phyloP scores from a whole-genome alignment of 148 eudicot species.

The Cornus kousa region DNA sequence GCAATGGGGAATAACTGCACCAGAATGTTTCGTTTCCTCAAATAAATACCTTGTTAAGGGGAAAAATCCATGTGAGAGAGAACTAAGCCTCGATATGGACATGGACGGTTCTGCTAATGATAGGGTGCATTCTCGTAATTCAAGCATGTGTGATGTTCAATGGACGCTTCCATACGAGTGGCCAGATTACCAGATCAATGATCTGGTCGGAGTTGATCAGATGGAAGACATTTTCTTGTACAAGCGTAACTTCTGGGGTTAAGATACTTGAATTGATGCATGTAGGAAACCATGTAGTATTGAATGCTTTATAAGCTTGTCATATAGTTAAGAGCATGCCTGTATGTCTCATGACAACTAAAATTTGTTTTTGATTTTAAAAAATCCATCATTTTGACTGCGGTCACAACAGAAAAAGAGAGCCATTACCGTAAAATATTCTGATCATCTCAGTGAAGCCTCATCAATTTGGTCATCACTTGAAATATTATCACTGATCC shows the following conservation, averaged over 20 bases:
- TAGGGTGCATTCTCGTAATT: constrained; percentile 27
- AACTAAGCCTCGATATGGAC: constrained; percentile 29
- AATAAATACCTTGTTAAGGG: constrained; percentile 25
- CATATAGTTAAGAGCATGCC: not conserved
- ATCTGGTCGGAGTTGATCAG: constrained; percentile 31
- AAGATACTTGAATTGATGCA: constrained; percentile 30
- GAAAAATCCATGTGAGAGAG: constrained; percentile 23
- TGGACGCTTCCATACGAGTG: constrained; percentile 23
- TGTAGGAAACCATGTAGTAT: constrained; percentile 29
- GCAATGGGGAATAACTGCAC: constrained; percentile 44
- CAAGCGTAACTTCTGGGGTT: constrained; percentile 37
- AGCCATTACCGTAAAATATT: not conserved
- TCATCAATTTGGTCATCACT: not conserved
- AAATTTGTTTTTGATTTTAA: not conserved
- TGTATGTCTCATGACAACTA: not conserved
- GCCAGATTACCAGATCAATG: constrained; percentile 37
- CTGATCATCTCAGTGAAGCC: not conserved
- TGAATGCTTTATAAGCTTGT: not conserved
- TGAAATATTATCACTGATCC: not conserved
- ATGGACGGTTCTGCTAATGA: constrained; percentile 20
- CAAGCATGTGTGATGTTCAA: constrained; percentile 22
- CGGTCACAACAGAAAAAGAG: not conserved
- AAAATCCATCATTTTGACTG: not conserved
- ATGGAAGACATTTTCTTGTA: constrained; percentile 71
- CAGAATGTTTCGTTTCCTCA: constrained; percentile 36